Base-by-base conservation (phyloP, 768 basidiomycete species). In the Porphyrellus cyaneotinctus region DNA sequence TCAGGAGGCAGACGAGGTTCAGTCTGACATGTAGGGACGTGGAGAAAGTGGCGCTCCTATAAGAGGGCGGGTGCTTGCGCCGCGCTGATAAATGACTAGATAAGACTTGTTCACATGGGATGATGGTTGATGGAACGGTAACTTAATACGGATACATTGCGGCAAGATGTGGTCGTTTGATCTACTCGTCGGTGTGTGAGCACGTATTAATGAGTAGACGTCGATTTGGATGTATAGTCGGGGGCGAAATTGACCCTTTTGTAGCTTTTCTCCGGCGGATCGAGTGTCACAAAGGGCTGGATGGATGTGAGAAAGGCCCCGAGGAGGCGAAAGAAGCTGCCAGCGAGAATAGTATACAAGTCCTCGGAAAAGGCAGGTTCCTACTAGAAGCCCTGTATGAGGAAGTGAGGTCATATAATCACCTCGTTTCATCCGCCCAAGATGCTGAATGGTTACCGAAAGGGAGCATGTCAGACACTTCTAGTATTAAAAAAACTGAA, bases 11-110 rank as follows among this genome's bases (percentile, higher is more conserved):
- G 17, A 76, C 76, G 35, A 73, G 94, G 64, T 83, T 88, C 48
- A 95, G 91, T 70, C 67, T 95, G 63, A 95, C 94, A 2, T 95
- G 89, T 65, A 78, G 93, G 47, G 88, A 88, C 63, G 87, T 94
- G 3, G 78, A 76, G 50, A 87, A 80, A 62, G 85, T 91, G 22
- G 53, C 49, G 50, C 33, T 52, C 41, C 51, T 20, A 30, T 54
- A 42, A 24, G 23, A 23, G 46, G 22, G n/a, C n/a, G 18, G 32
- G 38, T 22, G 26, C 24, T 45, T 41, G 35, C 38, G 30, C 52
- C 33, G 23, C 26, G 23, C 8, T 4, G 26, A 28, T 47, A 39
- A n/a, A 33, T 26, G 45, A 15, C 30, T 15, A 13, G 26, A 36
- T 35, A 15, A 22, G 13, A 30, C 7, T 23, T 28, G 26, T 26